Conservation (phyloP, 2,329 filamentous ascomycete species). For the Neurospora sp. region DNA sequence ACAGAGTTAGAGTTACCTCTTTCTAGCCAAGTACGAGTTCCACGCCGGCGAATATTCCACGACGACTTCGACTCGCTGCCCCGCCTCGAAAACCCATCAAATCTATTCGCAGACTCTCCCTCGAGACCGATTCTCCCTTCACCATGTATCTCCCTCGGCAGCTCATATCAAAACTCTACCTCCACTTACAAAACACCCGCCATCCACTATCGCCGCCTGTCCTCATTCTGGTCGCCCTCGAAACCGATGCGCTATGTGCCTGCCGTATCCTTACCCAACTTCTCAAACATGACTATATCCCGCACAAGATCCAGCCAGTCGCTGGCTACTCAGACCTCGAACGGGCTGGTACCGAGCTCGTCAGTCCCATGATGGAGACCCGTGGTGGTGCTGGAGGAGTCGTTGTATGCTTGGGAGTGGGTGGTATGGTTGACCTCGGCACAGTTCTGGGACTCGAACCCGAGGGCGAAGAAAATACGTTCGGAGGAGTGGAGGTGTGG, state of each 20-base stretch:
- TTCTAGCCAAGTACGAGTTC: neutral
- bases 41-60: neutral
- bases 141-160: slow-evolving; percentile 89
- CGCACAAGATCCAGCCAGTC: slow-evolving; percentile 93
- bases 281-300: slow-evolving; percentile 96
- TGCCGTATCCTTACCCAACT: slow-evolving; percentile 87
- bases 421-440: slow-evolving; percentile 81
- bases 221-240: slow-evolving; percentile 82
- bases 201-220: slow-evolving; percentile 89
- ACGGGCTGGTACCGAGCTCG: slow-evolving; percentile 66
- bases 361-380: slow-evolving; percentile 76
- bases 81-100: neutral
- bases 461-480: slow-evolving; percentile 55
- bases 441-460: slow-evolving; percentile 66
- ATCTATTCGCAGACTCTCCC: slow-evolving; percentile 19
- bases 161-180: slow-evolving; percentile 84
- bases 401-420: slow-evolving; percentile 86
- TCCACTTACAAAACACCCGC: slow-evolving; percentile 74
- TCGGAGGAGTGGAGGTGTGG: slow-evolving; percentile 90
- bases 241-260: slow-evolving; percentile 90
- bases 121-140: slow-evolving; percentile 22
- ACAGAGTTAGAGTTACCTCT: neutral
- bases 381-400: slow-evolving; percentile 79
- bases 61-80: neutral
- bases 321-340: slow-evolving; percentile 85